Evolutionary conservation across 2,329 filamentous ascomycete genomes (phyloP).

Genomic region (Allantophomopsis lycopodina): DNA sequence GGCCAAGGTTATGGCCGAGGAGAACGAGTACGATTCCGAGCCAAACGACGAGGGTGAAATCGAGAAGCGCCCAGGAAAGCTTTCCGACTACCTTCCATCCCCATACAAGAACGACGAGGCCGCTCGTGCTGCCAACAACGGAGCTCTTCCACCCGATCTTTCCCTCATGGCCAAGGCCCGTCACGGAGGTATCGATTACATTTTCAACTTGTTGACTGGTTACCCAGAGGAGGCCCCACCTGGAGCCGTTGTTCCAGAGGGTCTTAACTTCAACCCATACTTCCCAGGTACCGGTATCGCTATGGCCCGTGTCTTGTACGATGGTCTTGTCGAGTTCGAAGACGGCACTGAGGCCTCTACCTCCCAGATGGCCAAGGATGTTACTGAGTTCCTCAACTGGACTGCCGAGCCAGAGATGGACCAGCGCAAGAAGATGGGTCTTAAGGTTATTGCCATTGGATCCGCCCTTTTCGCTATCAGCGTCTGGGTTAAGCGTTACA

Average conservation of each 20-base stretch:
- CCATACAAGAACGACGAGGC: slow-evolving; percentile 99
- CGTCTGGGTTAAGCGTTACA: slow-evolving; percentile 99
- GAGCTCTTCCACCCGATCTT: slow-evolving; percentile 93
- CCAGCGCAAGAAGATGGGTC: slow-evolving; percentile 97
- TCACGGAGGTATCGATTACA: slow-evolving; percentile 96
- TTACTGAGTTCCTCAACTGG: slow-evolving; percentile 99
- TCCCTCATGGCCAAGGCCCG: slow-evolving; percentile 95
- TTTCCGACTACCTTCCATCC: slow-evolving; percentile 88
- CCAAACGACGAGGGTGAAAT: slow-evolving; percentile 97
- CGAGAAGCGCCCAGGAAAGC: slow-evolving; percentile 95
- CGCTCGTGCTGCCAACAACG: slow-evolving; percentile 94
- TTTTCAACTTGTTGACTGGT: slow-evolving; percentile 91
- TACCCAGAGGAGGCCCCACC: slow-evolving; percentile 95
- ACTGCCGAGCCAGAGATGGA: slow-evolving; percentile 98
- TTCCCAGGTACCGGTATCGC: slow-evolving; percentile 98
- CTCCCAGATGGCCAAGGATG: slow-evolving; percentile 99
- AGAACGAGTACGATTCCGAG: slow-evolving; percentile 97
- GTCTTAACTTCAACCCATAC: slow-evolving; percentile 99
- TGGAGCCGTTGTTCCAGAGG: slow-evolving; percentile 70
- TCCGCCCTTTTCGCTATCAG: slow-evolving; percentile 72
- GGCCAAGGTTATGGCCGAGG: slow-evolving; percentile 92
- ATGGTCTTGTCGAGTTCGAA: slow-evolving; percentile 95
- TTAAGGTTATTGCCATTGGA: slow-evolving; percentile 82
- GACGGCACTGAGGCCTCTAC: slow-evolving; percentile 87
- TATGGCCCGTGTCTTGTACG: slow-evolving; percentile 97